Conservation (phyloP, 2,329 filamentous ascomycete genomes). For the Podosphaera aphanis region DNA sequence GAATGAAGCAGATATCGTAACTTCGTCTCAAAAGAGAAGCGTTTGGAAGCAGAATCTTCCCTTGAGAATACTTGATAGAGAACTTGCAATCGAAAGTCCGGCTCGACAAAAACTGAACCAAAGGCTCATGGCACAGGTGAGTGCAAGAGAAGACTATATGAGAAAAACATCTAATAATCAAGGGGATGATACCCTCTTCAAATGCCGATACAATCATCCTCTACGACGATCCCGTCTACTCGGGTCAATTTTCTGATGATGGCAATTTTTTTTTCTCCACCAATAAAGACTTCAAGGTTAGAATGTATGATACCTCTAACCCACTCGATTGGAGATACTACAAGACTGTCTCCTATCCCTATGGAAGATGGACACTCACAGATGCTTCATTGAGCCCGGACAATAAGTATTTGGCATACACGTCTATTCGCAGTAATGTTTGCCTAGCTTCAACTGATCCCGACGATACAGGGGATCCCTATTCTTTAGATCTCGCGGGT, state of each 20-base stretch:
- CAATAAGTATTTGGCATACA: conserved; percentile 79
- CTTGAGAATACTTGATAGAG: conserved; percentile 53
- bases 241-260: conserved; percentile 87
- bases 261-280: conserved; percentile 93
- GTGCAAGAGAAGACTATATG: conserved; percentile 4
- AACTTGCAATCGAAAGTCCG: conserved; percentile 47
- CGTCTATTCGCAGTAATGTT: conserved; percentile 63
- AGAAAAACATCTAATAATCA: not conserved
- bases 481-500: conserved; percentile 48
- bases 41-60: conserved; percentile 33
- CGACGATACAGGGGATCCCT: conserved; percentile 56
- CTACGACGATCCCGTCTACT: conserved; percentile 70
- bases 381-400: conserved; percentile 80
- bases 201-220: conserved; percentile 71
- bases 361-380: conserved; percentile 86
- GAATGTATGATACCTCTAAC: conserved; percentile 94
- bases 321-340: conserved; percentile 92
- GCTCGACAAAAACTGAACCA: conserved; percentile 36
- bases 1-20: conserved; percentile 30
- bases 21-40: conserved; percentile 22
- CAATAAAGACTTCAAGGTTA: conserved; percentile 77
- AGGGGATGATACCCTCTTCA: conserved; percentile 56
- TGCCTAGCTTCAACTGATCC: conserved; percentile 76
- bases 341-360: conserved; percentile 67
- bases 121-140: conserved; percentile 42